A percentile compares a stretch with the other conserved stretches of the same genome.
phyloP scores from a whole-genome alignment of 2,329 filamentous ascomycete species.

The Colletotrichum cuscutae region DNA sequence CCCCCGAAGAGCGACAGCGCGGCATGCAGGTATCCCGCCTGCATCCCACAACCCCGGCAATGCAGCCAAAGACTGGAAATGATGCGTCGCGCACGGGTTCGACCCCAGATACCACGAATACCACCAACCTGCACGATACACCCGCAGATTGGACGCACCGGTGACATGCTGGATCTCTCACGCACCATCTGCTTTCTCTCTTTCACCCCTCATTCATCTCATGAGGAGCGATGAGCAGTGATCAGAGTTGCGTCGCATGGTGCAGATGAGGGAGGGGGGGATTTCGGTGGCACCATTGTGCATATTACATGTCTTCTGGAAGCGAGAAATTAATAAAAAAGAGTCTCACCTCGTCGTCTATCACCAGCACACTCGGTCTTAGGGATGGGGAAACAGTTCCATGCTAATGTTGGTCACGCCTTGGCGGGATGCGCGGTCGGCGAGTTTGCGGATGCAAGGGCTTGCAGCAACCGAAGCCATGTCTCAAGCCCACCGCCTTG shows the following conservation, averaged over 20 bases:
- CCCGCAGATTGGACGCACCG: neutral
- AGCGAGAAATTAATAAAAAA: neutral
- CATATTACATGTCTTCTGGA: slow-evolving; percentile 9
- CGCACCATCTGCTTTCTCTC: neutral
- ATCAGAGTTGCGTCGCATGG: neutral
- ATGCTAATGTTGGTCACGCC: neutral
- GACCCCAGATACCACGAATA: slow-evolving; percentile 12
- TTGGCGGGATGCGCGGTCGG: neutral
- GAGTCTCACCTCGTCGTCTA: neutral
- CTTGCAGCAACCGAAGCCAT: neutral
- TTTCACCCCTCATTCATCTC: neutral
- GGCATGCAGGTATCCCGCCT: slow-evolving; percentile 15
- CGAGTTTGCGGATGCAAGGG: neutral
- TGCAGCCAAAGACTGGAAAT: slow-evolving; percentile 17
- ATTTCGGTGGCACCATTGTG: neutral
- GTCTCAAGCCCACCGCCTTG: neutral
- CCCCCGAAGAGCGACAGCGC: slow-evolving; percentile 1
- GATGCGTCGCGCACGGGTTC: slow-evolving; percentile 1
- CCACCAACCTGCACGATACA: neutral
- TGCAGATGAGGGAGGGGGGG: too few species aligned
- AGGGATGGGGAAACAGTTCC: neutral
- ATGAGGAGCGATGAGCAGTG: neutral
- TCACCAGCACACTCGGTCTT: neutral
- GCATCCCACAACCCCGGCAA: slow-evolving; percentile 20
- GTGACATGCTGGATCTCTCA: slow-evolving; percentile 25